Base-by-base conservation (phyloP, 768 basidiomycete species). In the Hygrophorus pudorinus region DNA sequence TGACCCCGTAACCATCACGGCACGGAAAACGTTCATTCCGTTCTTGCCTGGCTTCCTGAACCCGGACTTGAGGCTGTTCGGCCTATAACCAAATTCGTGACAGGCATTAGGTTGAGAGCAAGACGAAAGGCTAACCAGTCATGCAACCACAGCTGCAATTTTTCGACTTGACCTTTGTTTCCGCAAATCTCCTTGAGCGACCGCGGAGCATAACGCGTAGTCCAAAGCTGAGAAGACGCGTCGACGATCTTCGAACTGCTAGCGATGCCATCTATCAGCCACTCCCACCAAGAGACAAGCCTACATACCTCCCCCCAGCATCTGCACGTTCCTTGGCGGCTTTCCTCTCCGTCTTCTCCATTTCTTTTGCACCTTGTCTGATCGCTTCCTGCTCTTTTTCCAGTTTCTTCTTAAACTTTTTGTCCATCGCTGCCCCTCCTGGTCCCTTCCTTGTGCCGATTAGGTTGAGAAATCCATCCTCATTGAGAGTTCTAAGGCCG, bases 21-120 rank as follows among this genome's bases (percentile, higher is more conserved):
- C 91, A 17, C 91, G 81, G 61, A 73, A 94, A 5, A 81, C 64
- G 53, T 89, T 89, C 82, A 85, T 85, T 0, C 77, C 50, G 20
- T 76, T 79, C 64, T 93, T 93, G 0, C 96, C 96, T 1, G 91
- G 91, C 54, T 93, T 96, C 65, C 90, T 97, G 66, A 97, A 98
- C 1, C 73, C 76, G 0, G 68, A 68, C 48, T 85, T 85, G 52
- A 81, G 59, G 53, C 78, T 86, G 42, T 67, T 65, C 11, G 81
- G 68, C 93, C 93, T 97, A 54, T 11, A 27, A 35, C 36, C 36
- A 11, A 17, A 4, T 48, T 1, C 52, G 39, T 11, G 28, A 42
- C 18, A 47, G 24, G 13, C 8, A 10, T 20, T 4, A 33, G 5
- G 17, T 29, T 34, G 29, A 14, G 2, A 8, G 13, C 2, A 2